Base-by-base conservation (phyloP, 2,329 filamentous ascomycete genomes). In the Colletotrichum graminicola region DNA sequence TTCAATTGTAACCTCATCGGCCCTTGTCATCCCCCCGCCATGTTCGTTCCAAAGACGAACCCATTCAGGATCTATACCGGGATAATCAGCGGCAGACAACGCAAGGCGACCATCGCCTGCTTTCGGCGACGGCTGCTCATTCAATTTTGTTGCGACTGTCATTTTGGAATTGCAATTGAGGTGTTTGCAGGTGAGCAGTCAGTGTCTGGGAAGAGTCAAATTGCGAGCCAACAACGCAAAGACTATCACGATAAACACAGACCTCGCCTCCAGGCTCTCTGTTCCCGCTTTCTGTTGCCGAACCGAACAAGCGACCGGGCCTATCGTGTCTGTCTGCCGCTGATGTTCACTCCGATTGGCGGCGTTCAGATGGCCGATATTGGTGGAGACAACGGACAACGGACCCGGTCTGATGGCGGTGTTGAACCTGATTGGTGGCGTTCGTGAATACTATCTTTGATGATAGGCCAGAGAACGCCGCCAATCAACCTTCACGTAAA, bases 61-160 rank as follows among this genome's bases (percentile, higher is more conserved):
- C 77, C 78, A 80, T 75, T 79, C 74, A 1, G 69, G 65, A 62
- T 80, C 77, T 7, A 80, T 64, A 0, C 76, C 76, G 0, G 47
- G 45, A 21, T 74, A 76, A 21, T 74, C 62, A 7, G 67, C 43
- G 7, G 60, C 67, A 16, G 67, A 62, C 5, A 71, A n/a, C 7
- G 55, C 41, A 16, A 71, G 67, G 8, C 67, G 39, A 1, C 62
- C 62, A 3, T 41, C 11, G 16, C 1, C n/a, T 16, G 41, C 14
- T 10, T 34, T 49, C n/a, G 41, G 62, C 7, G 18, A 21, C 1
- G 21, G 21, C 10, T 51, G 12, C 5, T 51, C 34, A 41, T 8
- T 29, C 3, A 3, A 3, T 6, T 34, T n/a, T 49, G 2, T 1
- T 21, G 62, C 11, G 3, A 71, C 32, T 4, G 67, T 57, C 67